phyloP scores from a whole-genome alignment of 805 yeast species.

The Hanseniaspora lindneri region DNA sequence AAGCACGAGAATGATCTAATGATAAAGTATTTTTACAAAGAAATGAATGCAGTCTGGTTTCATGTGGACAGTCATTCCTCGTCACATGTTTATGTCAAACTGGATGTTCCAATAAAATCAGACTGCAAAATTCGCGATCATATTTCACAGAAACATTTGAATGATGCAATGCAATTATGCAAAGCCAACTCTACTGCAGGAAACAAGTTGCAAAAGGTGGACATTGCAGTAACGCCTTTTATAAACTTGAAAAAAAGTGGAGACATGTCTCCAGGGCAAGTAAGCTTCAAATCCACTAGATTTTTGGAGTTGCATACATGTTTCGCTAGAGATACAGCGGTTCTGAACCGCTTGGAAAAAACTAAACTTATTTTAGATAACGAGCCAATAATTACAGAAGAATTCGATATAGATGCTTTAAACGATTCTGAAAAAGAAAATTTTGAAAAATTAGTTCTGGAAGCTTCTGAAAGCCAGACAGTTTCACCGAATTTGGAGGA shows the following conservation, averaged over 20 bases:
- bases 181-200: conserved; percentile 70
- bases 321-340: conserved; percentile 43
- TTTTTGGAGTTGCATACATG: conserved; percentile 43
- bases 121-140: conserved; percentile 37
- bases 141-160: conserved; percentile 42
- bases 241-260: conserved; percentile 53
- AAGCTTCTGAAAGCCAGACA: neutral
- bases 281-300: conserved; percentile 52
- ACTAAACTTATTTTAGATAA: conserved; percentile 41
- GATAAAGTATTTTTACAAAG: conserved; percentile 52
- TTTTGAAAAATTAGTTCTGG: neutral
- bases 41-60: conserved; percentile 54
- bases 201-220: conserved; percentile 53
- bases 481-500: conserved; percentile 19
- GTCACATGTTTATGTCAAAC: conserved; percentile 62
- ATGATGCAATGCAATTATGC: conserved; percentile 56
- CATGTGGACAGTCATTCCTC: conserved; percentile 68
- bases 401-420: too few species aligned
- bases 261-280: conserved; percentile 70
- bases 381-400: conserved; percentile 1
- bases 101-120: conserved; percentile 25
- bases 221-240: conserved; percentile 65
- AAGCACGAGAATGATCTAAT: conserved; percentile 55
- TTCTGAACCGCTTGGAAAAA: conserved; percentile 51
- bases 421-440: neutral